These are phyloP conservation scores for Withania somnifera DNA, from an alignment of 305 asterid species.

Conservation along the genomic window DNA sequence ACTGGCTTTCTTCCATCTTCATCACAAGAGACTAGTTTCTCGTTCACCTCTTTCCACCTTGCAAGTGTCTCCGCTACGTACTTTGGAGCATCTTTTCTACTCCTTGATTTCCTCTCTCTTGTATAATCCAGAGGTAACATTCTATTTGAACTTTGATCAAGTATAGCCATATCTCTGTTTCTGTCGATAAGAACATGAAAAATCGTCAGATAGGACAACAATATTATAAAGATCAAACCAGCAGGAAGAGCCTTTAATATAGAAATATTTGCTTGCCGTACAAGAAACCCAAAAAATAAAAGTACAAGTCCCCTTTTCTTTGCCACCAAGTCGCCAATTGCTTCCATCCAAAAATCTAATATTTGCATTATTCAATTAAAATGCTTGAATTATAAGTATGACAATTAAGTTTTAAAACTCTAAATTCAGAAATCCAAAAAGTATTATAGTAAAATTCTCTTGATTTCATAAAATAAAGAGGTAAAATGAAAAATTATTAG, in stretches of 20 bases:
- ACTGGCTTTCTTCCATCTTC: conserved; percentile 19
- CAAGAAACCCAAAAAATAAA: neutral
- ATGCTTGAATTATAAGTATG: too few relatives aligned
- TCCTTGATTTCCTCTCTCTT: conserved; percentile 45
- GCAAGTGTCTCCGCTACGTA: conserved; percentile 55
- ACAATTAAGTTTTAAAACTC: too few relatives aligned
- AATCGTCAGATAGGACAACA: neutral
- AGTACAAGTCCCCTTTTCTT: neutral
- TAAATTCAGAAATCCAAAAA: too few relatives aligned
- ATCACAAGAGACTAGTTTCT: conserved; percentile 24
- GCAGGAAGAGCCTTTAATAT: neutral
- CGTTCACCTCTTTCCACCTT: conserved; percentile 67
- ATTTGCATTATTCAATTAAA: too few relatives aligned
- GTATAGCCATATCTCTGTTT: conserved; percentile 20
- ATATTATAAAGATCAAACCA: neutral
- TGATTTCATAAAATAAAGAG: too few relatives aligned
- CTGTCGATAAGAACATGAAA: conserved; percentile 6
- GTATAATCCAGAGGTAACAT: conserved; percentile 22
- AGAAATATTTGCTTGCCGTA: neutral
- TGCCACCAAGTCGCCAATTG: neutral
- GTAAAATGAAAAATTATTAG: too few relatives aligned
- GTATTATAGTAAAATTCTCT: too few relatives aligned
- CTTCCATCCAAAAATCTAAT: neutral
- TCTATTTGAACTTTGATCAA: conserved; percentile 11
- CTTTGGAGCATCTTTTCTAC: conserved; percentile 25